Conservation (phyloP, 441 rosid species). For the Adansonia rubrostipa region DNA sequence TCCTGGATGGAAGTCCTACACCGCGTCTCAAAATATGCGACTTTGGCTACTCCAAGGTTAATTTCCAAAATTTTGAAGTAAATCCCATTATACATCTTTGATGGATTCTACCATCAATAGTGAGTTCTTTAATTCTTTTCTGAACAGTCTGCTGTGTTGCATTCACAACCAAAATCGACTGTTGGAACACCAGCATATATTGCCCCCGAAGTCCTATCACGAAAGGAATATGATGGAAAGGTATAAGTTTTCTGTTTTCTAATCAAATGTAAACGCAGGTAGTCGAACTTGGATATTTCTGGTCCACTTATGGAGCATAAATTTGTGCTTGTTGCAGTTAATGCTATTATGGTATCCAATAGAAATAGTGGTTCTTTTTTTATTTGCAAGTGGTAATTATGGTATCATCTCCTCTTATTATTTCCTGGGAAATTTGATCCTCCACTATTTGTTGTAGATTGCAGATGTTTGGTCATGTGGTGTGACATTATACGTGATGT, state of each 20-base stretch:
- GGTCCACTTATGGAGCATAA: background rate
- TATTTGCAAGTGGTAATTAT: background rate
- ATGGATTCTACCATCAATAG: slow-evolving; percentile 5
- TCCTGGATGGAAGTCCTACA: slow-evolving; percentile 70
- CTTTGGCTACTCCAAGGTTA: slow-evolving; percentile 79
- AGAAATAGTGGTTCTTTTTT: background rate
- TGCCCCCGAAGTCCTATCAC: slow-evolving; percentile 68
- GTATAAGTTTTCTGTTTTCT: slow-evolving; percentile 30
- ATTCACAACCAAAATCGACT: slow-evolving; percentile 73
- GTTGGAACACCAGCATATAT: slow-evolving; percentile 82
- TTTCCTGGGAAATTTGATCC: slow-evolving; percentile 22
- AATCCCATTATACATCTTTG: background rate
- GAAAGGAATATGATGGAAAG: slow-evolving; percentile 67
- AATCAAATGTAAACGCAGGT: background rate
- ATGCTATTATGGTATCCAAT: background rate
- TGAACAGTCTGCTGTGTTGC: slow-evolving; percentile 58
- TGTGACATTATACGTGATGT: slow-evolving; percentile 73
- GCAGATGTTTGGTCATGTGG: slow-evolving; percentile 86
- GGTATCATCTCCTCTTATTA: background rate
- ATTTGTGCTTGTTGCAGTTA: slow-evolving; percentile 1
- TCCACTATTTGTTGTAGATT: slow-evolving; percentile 42
- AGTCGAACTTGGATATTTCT: background rate
- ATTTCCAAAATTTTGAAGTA: background rate
- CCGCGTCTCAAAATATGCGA: slow-evolving; percentile 76
- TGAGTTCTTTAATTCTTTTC: slow-evolving; percentile 3